These are phyloP conservation scores for Candida smagusa DNA, from an alignment of 1,139 yeast genomes.

Conservation along the genomic window DNA sequence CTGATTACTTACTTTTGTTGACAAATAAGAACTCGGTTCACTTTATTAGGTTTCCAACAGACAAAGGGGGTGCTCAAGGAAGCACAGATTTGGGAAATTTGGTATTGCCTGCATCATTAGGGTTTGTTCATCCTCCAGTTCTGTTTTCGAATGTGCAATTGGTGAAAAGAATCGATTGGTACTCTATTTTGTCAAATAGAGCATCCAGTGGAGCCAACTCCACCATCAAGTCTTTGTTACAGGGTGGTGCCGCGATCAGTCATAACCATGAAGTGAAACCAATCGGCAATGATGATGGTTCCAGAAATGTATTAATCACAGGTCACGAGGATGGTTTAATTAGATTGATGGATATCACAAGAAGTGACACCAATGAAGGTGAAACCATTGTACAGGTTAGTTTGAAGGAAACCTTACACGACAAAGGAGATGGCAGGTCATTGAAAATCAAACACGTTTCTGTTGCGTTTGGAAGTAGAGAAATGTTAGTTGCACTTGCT, in stretches of 20 bases:
- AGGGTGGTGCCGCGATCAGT: conserved; percentile 75
- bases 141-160: conserved; percentile 52
- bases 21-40: conserved; percentile 54
- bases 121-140: conserved; percentile 76
- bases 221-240: conserved; percentile 40
- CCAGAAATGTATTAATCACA: conserved; percentile 63
- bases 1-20: conserved; percentile 54
- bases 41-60: conserved; percentile 17
- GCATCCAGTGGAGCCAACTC: conserved; percentile 39
- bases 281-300: conserved; percentile 52
- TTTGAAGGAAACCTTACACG: conserved; percentile 33
- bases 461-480: conserved; percentile 75
- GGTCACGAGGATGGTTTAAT: conserved; percentile 84
- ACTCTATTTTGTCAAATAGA: conserved; percentile 57
- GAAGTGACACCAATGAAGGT: conserved; percentile 69
- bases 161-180: conserved; percentile 68
- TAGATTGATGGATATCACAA: conserved; percentile 77
- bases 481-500: conserved; percentile 64
- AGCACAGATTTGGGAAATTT: conserved; percentile 53
- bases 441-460: conserved; percentile 58
- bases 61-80: conserved; percentile 42
- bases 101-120: conserved; percentile 72
- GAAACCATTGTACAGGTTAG: conserved; percentile 36
- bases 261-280: conserved; percentile 33
- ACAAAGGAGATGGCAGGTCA: conserved; percentile 26